Base-by-base conservation (phyloP, 2,329 filamentous ascomycete genomes). In the Colletotrichum nymphaeae region DNA sequence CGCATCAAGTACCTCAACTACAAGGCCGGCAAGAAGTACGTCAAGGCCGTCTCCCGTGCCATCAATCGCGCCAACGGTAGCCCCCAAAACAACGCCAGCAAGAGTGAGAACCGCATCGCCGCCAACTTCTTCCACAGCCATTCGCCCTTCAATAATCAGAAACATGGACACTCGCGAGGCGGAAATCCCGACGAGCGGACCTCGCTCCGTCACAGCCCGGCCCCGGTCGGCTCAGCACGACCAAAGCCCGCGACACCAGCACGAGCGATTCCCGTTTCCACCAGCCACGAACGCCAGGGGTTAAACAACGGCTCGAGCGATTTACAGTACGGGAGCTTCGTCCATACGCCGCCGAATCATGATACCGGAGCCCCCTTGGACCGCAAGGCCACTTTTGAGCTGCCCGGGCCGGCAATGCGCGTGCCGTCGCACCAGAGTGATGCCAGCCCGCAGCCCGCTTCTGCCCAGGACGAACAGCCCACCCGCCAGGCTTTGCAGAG, bases 1-100 rank as follows among this genome's bases (percentile, higher is more conserved):
- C 91, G 94, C 79, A 90, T 92, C 82, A 97, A 98, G 83, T 98
- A 98, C 83, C 89, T 98, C 78, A 91, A 98, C 84, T 98, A 98
- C 88, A 98, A 97, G 88, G 92, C 92, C 69, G 96, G 95, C 74
- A 98, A 98, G 85, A 98, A 98, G 85, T 93, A 95, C 81, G 88
- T 98, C 82, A 98, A 98, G 83, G 92, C 91, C 69, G 92, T 98
- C 65, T 84, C 88, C 28, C 90, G 93, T 74, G 94, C 95, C 72
- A 88, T 97, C 74, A 88, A 89, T 85, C 84, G 90, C 85, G 82
- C 90, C 80, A 72, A 74, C 58, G 63, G 57, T 5, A 72, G 30
- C 37, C 72, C 72, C 11, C 32, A 12, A 22, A 60, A 49, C n/a
- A 58, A 67, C 63, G 14, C 49, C 52, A 46, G 3, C 67, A 67